These are phyloP conservation scores for Amaranthus cruentus DNA, from an alignment of 148 eudicot species.

Conservation along the genomic window DNA sequence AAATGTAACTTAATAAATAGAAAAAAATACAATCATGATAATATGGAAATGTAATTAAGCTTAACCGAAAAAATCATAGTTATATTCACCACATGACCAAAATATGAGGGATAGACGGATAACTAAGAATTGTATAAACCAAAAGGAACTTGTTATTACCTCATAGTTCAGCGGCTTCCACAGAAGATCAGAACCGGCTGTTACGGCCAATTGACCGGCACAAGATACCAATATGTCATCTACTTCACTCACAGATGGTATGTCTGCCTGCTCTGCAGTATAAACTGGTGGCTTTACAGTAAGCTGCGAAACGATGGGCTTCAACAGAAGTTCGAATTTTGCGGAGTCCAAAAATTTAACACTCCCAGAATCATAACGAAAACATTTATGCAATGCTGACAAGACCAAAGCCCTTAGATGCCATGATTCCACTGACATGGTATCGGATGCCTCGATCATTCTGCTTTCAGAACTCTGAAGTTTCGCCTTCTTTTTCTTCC, in stretches of 20 bases:
- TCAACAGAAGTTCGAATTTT: conserved; percentile 73
- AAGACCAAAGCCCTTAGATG: conserved; percentile 69
- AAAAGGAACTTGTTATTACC: conserved; percentile 35
- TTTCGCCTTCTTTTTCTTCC: conserved; percentile 79
- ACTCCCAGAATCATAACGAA: conserved; percentile 72
- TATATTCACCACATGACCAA: background rate
- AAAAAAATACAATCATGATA: background rate
- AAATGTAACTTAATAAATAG: background rate
- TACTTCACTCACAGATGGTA: conserved; percentile 64
- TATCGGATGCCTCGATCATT: conserved; percentile 22
- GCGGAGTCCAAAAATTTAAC: conserved; percentile 68
- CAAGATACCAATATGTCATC: conserved; percentile 74
- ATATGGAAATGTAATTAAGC: background rate
- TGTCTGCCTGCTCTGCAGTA: conserved; percentile 41
- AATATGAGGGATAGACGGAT: background rate
- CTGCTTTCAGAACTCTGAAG: conserved; percentile 29
- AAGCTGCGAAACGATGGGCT: conserved; percentile 83
- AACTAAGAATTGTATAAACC: background rate
- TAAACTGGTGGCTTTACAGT: conserved; percentile 56
- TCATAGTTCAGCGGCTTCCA: conserved; percentile 95
- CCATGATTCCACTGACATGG: conserved; percentile 47
- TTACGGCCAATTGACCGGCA: conserved; percentile 91
- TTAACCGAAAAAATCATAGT: background rate
- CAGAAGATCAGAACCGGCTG: conserved; percentile 83
- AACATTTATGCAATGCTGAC: conserved; percentile 82